These are phyloP conservation scores for Perilla frutescens DNA, from an alignment of 257 asterid genomes.

Conservation along the genomic window DNA sequence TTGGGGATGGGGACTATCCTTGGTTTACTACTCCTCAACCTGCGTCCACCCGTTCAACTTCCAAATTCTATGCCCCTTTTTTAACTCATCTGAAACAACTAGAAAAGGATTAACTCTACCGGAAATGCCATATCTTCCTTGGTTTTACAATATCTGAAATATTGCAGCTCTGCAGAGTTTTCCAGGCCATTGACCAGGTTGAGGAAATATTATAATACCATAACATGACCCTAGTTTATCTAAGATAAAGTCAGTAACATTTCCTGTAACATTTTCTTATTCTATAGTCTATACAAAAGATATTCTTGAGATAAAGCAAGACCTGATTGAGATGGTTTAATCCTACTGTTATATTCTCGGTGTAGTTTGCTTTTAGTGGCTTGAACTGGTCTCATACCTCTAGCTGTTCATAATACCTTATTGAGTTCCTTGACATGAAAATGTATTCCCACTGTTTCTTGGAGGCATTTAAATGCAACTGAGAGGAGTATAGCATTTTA, in stretches of 20 bases:
- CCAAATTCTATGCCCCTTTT: too few species aligned
- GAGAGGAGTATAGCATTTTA: neutral
- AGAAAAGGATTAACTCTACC: neutral
- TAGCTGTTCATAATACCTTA: neutral
- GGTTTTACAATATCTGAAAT: neutral
- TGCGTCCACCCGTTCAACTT: neutral
- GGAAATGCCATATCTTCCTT: neutral
- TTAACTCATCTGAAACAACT: neutral
- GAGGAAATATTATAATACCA: neutral
- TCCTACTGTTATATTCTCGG: neutral
- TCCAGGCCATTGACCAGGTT: neutral
- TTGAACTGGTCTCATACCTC: neutral
- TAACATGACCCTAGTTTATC: neutral
- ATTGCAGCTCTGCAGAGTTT: neutral
- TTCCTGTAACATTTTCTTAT: neutral
- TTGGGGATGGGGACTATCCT: neutral
- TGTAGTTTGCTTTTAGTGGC: conserved; percentile 10
- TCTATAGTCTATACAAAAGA: neutral
- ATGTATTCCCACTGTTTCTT: neutral
- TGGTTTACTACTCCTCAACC: neutral
- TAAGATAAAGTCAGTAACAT: neutral
- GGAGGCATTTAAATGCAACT: neutral
- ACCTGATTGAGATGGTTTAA: neutral
- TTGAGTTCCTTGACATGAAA: neutral
- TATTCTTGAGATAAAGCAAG: neutral